Evolutionary conservation across 1,284 basidiomycete genomes (phyloP).

Genomic region (Ustilago esculenta): DNA sequence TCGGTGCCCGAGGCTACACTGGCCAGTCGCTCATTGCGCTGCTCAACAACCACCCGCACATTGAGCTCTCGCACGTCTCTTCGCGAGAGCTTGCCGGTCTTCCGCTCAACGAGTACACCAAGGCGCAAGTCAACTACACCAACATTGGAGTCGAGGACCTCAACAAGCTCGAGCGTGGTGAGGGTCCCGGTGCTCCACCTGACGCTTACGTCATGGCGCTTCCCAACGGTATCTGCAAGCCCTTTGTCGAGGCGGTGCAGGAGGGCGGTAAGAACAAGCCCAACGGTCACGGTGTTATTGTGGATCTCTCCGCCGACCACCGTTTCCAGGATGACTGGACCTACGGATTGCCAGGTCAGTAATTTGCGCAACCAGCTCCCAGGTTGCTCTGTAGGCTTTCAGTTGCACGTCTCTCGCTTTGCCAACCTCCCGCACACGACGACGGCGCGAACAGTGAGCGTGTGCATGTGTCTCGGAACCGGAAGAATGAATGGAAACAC

Average conservation of each 20-base stretch:
- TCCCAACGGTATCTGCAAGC: conserved; percentile 95
- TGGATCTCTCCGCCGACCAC: conserved; percentile 95
- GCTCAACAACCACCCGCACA: conserved; percentile 83
- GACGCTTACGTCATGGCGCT: conserved; percentile 81
- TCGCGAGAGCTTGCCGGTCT: conserved; percentile 91
- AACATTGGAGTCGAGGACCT: conserved; percentile 65
- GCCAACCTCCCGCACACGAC: too few species aligned
- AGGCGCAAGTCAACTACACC: conserved; percentile 73
- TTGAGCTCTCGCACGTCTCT: conserved; percentile 91
- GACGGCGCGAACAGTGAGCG: conserved; percentile 1
- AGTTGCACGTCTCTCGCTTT: too few species aligned
- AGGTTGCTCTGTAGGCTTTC: too few species aligned
- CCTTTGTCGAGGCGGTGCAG: conserved; percentile 95
- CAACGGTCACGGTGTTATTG: conserved; percentile 75
- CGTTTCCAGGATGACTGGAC: conserved; percentile 94
- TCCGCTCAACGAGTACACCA: conserved; percentile 83
- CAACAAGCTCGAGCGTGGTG: conserved; percentile 62
- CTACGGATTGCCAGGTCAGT: conserved; percentile 98
- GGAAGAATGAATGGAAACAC: conserved; percentile 21
- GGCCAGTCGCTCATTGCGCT: conserved; percentile 89
- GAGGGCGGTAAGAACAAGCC: conserved; percentile 73
- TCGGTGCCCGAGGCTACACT: conserved; percentile 95
- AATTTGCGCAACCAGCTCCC: too few species aligned
- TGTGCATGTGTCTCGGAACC: conserved; percentile 2
- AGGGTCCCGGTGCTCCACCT: conserved; percentile 61